A percentile compares a stretch with the other conserved stretches of the same genome.
These are phyloP conservation scores for Casuarina cunninghamiana DNA, from an alignment of 306 rosid species.

Conservation along the genomic window DNA sequence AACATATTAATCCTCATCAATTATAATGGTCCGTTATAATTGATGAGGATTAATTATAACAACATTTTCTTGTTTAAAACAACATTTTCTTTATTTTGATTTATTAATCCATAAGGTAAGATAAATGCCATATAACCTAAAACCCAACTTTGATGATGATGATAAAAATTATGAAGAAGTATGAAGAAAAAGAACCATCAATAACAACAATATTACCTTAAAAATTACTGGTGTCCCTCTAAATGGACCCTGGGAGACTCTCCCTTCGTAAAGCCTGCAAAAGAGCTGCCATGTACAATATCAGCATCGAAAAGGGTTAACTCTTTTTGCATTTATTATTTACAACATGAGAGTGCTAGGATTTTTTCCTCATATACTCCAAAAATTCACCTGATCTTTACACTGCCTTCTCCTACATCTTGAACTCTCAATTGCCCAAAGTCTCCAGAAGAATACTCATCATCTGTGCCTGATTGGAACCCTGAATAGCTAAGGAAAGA, in stretches of 20 bases:
- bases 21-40: neutral
- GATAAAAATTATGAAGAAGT: neutral
- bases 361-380: constrained; percentile 1
- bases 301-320: constrained; percentile 35
- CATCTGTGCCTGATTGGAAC: constrained; percentile 36
- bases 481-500: constrained; percentile 50
- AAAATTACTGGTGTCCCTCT: constrained; percentile 68
- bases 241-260: constrained; percentile 79
- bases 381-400: constrained; percentile 64
- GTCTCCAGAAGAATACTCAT: constrained; percentile 51
- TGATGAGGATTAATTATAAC: too few relatives aligned
- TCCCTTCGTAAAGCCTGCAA: constrained; percentile 94
- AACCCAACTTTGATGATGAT: neutral
- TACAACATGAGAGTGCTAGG: neutral
- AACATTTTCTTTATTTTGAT: neutral
- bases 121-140: neutral
- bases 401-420: constrained; percentile 91
- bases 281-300: constrained; percentile 56
- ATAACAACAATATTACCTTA: constrained; percentile 46
- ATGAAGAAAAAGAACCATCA: neutral
- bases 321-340: neutral
- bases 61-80: too few relatives aligned
- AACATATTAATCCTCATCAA: neutral
- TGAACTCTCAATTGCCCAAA: constrained; percentile 62
- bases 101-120: neutral